These are phyloP conservation scores for Hirschfeldia incana DNA, from an alignment of 345 rosid species.

Conservation along the genomic window DNA sequence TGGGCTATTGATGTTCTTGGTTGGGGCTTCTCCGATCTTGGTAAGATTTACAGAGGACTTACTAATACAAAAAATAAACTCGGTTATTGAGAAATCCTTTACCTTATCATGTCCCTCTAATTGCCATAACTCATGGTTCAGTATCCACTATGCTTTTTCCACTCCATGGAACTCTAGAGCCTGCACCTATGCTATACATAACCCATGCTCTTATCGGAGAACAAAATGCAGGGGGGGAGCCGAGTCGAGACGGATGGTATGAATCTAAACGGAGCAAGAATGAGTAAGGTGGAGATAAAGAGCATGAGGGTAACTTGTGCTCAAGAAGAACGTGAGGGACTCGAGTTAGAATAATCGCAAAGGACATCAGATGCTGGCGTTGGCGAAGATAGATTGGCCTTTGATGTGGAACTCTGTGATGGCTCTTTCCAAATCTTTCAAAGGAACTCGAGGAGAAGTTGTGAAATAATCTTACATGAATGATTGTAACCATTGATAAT, in stretches of 20 bases:
- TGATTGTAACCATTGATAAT: no score
- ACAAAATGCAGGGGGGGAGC: not conserved
- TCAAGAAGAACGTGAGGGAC: not conserved
- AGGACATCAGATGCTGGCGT: not conserved
- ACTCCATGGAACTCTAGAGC: slow-evolving; percentile 5
- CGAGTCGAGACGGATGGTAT: not conserved
- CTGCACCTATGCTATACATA: not conserved
- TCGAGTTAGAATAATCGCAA: not conserved
- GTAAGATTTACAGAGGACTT: slow-evolving; percentile 34
- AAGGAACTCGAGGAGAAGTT: no score
- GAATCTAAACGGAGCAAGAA: no score
- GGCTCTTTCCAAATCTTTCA: not conserved
- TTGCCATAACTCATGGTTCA: slow-evolving; percentile 45
- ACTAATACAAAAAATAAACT: not conserved
- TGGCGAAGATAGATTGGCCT: not conserved
- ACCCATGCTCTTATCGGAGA: slow-evolving; percentile 44
- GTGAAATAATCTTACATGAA: no score
- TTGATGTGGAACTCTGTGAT: not conserved
- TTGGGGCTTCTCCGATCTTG: slow-evolving; percentile 88
- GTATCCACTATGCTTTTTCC: slow-evolving; percentile 45
- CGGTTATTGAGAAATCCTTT: not conserved
- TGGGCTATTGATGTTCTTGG: slow-evolving; percentile 97
- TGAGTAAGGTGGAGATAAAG: no score
- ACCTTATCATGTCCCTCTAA: slow-evolving; percentile 49
- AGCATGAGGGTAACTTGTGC: no score